Base-by-base conservation (phyloP, 768 basidiomycete species). In the Leccinum disarticulatum region DNA sequence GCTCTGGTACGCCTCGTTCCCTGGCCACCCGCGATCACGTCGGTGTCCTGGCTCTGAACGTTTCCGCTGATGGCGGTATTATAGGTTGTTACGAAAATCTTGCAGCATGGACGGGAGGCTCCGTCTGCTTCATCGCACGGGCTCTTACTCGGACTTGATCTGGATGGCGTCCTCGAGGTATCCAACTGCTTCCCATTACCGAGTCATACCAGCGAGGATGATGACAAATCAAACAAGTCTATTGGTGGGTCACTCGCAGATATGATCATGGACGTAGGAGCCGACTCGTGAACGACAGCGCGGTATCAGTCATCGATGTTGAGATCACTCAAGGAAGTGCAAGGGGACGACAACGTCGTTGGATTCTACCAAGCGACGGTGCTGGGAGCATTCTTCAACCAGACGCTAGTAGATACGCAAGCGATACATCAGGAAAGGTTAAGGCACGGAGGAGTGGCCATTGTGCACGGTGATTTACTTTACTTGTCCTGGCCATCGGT, bases 311-410 rank as follows among this genome's bases (percentile, higher is more conserved):
- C 83, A 36, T 82, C 87, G 58, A 92, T 95, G 91, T 79, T 95
- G 50, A 86, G 90, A 57, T 88, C 90, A 25, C 79, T 98, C 69
- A 91, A 92, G 70, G 93, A 95, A 72, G 94, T 95, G 56, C 89
- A 91, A 68, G 86, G 87, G 38, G 93, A 95, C 68, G 93, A 96
- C 75, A 93, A 87, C 64, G 85, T 95, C 35, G 89, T 97, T 57
- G 95, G 95, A 41, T 93, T 96, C 74, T 98, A 98, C 77, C 93
- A 96, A 70, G 90, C 91, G 48, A 93, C 88, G 28, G 85, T 87
- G 9, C 81, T 93, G 41, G 92, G 92, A 47, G 90, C 91, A 5
- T 93, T 94, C 73, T 90, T 89, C 74, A 91, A 85, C 69, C 91
- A 92, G 71, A 81, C 83, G 8, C 72, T 94, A 52, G 80, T 94